Evolutionary conservation across 2,329 filamentous ascomycete species (phyloP), one percentile per base, ranked within the genome.

Genomic region (Fusarium mundagurra): DNA sequence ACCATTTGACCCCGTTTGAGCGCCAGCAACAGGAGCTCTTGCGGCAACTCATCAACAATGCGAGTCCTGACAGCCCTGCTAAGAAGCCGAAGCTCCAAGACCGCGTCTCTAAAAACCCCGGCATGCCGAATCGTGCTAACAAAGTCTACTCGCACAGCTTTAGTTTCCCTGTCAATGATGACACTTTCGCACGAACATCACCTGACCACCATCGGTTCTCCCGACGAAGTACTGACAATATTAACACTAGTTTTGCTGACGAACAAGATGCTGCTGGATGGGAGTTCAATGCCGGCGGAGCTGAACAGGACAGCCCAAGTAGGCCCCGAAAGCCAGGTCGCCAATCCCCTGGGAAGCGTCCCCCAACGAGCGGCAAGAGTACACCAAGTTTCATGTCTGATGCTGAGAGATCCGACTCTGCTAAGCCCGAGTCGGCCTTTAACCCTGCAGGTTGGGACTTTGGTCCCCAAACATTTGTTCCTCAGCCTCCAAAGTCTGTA

Each of bases 211-310:
- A 83, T 47, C 80, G 80, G 6, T 89, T 90, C 68, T 77, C 83
- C 44, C 86, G 85, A 68, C 86, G 81, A 64, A 91, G 88, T 74
- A 83, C 87, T 27, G 89, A 92, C 64, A 89, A 88, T 59, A 92
- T 92, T 74, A 89, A 90, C 79, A 92, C 90, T 24, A 88, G 83
- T 44, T 92, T 92, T 80, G 86, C 86, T 27, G 83, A 87, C 8
- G 85, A 86, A 20, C 86, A 90, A 27, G 79, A 82, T 48, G 74
- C 82, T 10, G 80, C 82, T 39, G 80, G 82, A 27, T 89, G 85
- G 85, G 83, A 87, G 63, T 90, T 90, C 71, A 88, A 82, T 61
- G 88, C 88, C 18, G 88, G 88, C 10, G 82, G 82, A 39, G 78
- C 78, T 76, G 76, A 82, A 72, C 64, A 71, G 22, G 76, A 75